Percentiles rank a stretch among this genome's conserved stretches.
Conservation (phyloP, 768 basidiomycete genomes). For the Strobilomyces confusus region DNA sequence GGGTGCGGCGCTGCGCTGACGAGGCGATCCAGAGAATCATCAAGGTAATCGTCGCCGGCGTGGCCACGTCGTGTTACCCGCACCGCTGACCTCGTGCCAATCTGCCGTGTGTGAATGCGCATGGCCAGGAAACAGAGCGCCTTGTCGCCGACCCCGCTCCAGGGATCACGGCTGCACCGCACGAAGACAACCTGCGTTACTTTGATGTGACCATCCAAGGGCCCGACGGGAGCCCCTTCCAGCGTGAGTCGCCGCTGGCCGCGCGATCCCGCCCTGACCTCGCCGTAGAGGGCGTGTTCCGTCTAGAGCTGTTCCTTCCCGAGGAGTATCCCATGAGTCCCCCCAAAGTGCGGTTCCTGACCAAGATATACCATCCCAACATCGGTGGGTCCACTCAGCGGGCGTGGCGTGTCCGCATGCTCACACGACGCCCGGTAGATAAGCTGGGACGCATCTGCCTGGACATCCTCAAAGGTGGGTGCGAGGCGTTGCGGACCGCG, state of each 20-base stretch:
- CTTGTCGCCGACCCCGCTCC: slow-evolving; percentile 96
- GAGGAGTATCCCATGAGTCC: slow-evolving; percentile 99
- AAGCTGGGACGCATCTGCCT: slow-evolving; percentile 98
- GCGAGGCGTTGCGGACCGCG: not conserved
- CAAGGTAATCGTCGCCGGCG: slow-evolving; percentile 35
- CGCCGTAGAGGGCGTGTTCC: slow-evolving; percentile 81
- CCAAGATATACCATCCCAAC: slow-evolving; percentile 99
- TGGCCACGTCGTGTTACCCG: slow-evolving; percentile 16
- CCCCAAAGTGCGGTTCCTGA: slow-evolving; percentile 95
- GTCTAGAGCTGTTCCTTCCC: slow-evolving; percentile 94
- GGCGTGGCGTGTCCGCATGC: slow-evolving; percentile 15
- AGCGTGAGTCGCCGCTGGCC: slow-evolving; percentile 46
- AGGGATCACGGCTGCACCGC: slow-evolving; percentile 91
- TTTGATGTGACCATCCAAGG: slow-evolving; percentile 98
- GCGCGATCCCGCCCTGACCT: slow-evolving; percentile 4
- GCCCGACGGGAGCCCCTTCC: slow-evolving; percentile 91
- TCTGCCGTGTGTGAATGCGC: slow-evolving; percentile 8
- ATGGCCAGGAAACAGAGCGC: slow-evolving; percentile 87
- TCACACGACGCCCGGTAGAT: slow-evolving; percentile 50
- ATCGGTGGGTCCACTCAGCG: slow-evolving; percentile 68
- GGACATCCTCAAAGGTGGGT: slow-evolving; percentile 91
- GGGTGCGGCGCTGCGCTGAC: slow-evolving; percentile 1
- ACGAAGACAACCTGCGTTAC: slow-evolving; percentile 96
- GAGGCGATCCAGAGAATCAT: slow-evolving; percentile 43
- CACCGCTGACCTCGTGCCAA: slow-evolving; percentile 18